phyloP scores from a whole-genome alignment of 2,329 filamentous ascomycete genomes.

The Ophiosphaerella narmari region DNA sequence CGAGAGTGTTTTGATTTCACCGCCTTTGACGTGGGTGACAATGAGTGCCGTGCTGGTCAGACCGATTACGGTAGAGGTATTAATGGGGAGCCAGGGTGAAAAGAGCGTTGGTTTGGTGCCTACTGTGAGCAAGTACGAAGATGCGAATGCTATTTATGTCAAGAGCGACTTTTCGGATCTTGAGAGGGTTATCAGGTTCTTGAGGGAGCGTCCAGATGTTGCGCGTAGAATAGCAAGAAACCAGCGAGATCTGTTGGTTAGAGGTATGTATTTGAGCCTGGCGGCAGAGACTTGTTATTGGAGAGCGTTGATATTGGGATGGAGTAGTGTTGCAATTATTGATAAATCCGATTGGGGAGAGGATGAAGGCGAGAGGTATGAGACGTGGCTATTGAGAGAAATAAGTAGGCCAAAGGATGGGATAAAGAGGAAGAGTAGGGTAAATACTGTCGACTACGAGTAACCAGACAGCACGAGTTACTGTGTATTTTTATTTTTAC shows the following conservation, averaged over 20 bases:
- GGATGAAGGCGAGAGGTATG: slow-evolving; percentile 15
- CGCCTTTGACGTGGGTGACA: slow-evolving; percentile 19
- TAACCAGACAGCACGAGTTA: no score
- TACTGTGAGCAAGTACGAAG: background rate
- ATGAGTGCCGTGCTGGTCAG: slow-evolving; percentile 11
- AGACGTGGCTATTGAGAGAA: slow-evolving; percentile 21
- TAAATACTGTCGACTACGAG: no score
- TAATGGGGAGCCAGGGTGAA: slow-evolving; percentile 2
- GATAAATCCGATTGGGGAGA: slow-evolving; percentile 10
- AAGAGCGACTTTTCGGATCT: slow-evolving; percentile 15
- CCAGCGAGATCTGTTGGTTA: slow-evolving; percentile 11
- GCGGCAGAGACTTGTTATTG: slow-evolving; percentile 26
- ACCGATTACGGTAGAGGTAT: slow-evolving; percentile 10
- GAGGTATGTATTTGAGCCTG: slow-evolving; percentile 8
- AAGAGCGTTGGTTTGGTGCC: background rate
- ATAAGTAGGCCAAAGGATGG: slow-evolving; percentile 1
- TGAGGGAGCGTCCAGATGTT: slow-evolving; percentile 9
- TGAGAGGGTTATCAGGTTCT: slow-evolving; percentile 8
- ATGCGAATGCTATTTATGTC: slow-evolving; percentile 23
- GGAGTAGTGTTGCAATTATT: slow-evolving; percentile 9
- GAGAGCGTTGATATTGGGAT: slow-evolving; percentile 16
- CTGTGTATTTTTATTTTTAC: no score
- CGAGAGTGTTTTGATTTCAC: slow-evolving; percentile 18
- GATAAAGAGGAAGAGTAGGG: background rate
- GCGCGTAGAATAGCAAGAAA: slow-evolving; percentile 16